Evolutionary conservation across 2,329 filamentous ascomycete genomes (phyloP).

Genomic region (Aspergillus sp.): DNA sequence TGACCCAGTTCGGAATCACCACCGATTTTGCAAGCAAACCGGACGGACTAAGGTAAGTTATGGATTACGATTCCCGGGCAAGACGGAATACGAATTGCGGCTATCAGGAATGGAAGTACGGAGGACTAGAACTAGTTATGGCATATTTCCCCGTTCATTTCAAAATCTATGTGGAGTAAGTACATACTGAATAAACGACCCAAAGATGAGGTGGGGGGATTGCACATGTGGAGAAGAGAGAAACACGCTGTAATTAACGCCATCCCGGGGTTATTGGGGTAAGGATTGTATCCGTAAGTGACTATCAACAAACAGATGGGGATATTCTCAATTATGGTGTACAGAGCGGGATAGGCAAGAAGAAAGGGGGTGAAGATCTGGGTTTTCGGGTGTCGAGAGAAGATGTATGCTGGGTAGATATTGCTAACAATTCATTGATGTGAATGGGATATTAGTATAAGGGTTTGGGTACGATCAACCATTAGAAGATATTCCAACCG

Average conservation of each 20-base stretch:
- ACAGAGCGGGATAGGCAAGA: neutral
- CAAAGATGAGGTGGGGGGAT: neutral
- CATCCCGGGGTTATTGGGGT: neutral
- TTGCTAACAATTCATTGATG: neutral
- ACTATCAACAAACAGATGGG: conserved; percentile 1
- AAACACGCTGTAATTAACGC: conserved; percentile 1
- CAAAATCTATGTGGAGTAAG: neutral
- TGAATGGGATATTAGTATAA: neutral
- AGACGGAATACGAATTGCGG: no score
- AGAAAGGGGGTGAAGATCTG: neutral
- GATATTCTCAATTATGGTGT: conserved; percentile 1
- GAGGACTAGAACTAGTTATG: neutral
- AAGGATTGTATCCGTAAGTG: neutral
- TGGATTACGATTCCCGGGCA: no score
- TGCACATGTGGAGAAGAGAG: neutral
- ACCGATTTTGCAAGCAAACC: no score
- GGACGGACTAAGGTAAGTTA: no score
- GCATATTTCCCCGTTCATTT: neutral
- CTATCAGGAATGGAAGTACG: neutral
- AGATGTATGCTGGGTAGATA: neutral
- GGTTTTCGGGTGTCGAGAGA: neutral
- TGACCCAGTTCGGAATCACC: no score
- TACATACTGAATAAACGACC: neutral
- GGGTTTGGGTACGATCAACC: neutral
- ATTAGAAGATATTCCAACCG: conserved; percentile 47